Base-by-base conservation (phyloP, 306 rosid species). In the Luffa acutangula region DNA sequence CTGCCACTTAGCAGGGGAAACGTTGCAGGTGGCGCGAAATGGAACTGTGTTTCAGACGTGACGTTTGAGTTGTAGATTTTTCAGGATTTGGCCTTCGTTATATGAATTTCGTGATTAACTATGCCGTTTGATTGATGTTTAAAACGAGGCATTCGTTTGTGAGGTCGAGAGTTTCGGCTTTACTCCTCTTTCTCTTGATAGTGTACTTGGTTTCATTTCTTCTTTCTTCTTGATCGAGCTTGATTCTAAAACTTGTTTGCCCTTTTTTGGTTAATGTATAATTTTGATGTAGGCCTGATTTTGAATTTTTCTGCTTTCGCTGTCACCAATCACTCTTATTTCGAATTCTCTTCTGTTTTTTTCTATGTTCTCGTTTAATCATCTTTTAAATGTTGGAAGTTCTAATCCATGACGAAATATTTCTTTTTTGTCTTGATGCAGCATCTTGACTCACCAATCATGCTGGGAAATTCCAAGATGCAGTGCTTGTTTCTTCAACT, bases 401-500 rank as follows among this genome's bases (percentile, higher is more conserved):
- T 72, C 62, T 48, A 3, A 51, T 15, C 62, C 62, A 49, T 34
- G 18, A 49, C 63, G 17, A 52, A 52, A 13, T 0, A 8, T 52
- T 31, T 34, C 9, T 52, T 34, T 34, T 15, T 52, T 73, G 21
- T 73, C 45, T 48, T 75, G 59, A 75, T 75, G 48, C 48, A 75
- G 78, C 34, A 76, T 85, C 60, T 85, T 80, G 87, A 77, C 33
- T 33, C 43, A 64, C 75, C 75, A 65, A 71, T 48, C 34, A 76
- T 72, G 84, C 76, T 66, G 12, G 83, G 49, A 77, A 79, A 83
- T 67, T 62, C 76, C 62, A 80, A 76, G 89, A 80, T 52, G 84
- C 77, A 83, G 75, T 72, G 76, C 49, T 42, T 82, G 84, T 51
- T 89, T 85, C 85, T 91, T 67, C 89, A 45, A 53, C 72, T 85